Evolutionary conservation across 2,329 filamentous ascomycete genomes (phyloP).

Genomic region (Chlorencoelia australis): DNA sequence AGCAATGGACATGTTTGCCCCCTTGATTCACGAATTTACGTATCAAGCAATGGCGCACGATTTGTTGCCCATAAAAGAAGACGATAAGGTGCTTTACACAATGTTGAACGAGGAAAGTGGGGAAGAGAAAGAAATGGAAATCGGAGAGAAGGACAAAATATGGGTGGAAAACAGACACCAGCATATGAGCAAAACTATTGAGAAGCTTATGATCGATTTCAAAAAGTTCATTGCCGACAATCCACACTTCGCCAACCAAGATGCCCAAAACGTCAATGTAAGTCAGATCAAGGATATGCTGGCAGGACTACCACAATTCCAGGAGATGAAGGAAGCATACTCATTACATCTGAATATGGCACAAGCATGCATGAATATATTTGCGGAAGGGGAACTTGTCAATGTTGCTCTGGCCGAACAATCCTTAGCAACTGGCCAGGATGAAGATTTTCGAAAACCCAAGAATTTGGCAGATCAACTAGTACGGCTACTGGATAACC

Average conservation of each 20-base stretch:
- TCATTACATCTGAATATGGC: slow-evolving; percentile 94
- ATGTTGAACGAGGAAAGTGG: slow-evolving; percentile 65
- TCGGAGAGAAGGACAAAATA: slow-evolving; percentile 81
- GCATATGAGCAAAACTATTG: slow-evolving; percentile 97
- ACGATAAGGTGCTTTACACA: slow-evolving; percentile 81
- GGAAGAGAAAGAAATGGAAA: slow-evolving; percentile 83
- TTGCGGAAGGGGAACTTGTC: slow-evolving; percentile 72
- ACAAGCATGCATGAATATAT: slow-evolving; percentile 91
- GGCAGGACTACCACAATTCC: slow-evolving; percentile 86
- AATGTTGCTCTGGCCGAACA: slow-evolving; percentile 87
- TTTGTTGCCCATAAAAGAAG: slow-evolving; percentile 76
- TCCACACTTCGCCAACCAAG: slow-evolving; percentile 76
- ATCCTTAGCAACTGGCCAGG: slow-evolving; percentile 79
- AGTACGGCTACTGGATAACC: slow-evolving; percentile 80
- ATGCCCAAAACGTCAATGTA: slow-evolving; percentile 60
- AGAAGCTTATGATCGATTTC: slow-evolving; percentile 87
- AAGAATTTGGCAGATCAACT: slow-evolving; percentile 83
- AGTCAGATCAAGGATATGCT: slow-evolving; percentile 97
- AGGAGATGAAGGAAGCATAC: slow-evolving; percentile 91
- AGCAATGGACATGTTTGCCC: slow-evolving; percentile 84
- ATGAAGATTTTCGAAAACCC: slow-evolving; percentile 84
- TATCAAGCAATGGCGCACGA: slow-evolving; percentile 99
- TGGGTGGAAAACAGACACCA: slow-evolving; percentile 92
- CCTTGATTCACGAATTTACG: slow-evolving; percentile 89
- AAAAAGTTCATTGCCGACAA: slow-evolving; percentile 85